These are phyloP conservation scores for Sordariomycetes sp. DNA, from an alignment of 2,329 filamentous ascomycete species.

Conservation along the genomic window DNA sequence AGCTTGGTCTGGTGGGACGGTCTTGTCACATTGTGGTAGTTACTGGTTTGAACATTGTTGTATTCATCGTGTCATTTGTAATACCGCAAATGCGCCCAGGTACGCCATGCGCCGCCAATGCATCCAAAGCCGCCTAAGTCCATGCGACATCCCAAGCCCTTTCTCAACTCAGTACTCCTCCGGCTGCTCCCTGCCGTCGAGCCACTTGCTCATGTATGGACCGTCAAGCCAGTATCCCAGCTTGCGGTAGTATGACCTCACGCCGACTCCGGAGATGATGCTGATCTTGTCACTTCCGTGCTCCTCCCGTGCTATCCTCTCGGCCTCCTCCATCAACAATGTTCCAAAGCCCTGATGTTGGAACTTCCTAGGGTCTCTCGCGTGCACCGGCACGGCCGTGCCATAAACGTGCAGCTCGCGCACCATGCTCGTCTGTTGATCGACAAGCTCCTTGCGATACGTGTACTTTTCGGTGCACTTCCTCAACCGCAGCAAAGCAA, in stretches of 20 bases:
- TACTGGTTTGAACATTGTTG: not conserved
- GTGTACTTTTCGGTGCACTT: conserved; percentile 91
- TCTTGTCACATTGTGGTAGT: too few species aligned
- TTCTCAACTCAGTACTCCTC: conserved; percentile 6
- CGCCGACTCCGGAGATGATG: conserved; percentile 95
- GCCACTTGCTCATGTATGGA: conserved; percentile 68
- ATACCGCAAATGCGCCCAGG: not conserved
- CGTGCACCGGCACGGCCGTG: conserved; percentile 93
- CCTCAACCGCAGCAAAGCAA: conserved; percentile 77
- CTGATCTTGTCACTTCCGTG: conserved; percentile 91
- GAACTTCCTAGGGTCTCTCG: conserved; percentile 89
- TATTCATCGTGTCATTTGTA: not conserved
- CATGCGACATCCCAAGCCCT: conserved; percentile 1
- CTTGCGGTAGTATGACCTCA: conserved; percentile 88
- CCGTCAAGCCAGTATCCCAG: conserved; percentile 92
- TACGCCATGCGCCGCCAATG: not conserved
- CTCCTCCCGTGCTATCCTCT: conserved; percentile 88
- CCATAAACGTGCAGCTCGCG: conserved; percentile 95
- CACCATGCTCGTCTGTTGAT: conserved; percentile 84
- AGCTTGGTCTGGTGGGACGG: too few species aligned
- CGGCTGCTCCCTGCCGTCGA: conserved; percentile 32
- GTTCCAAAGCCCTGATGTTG: conserved; percentile 98
- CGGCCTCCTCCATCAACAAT: conserved; percentile 93
- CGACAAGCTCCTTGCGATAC: conserved; percentile 76
- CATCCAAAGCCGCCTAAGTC: not conserved